These are phyloP conservation scores for Fusarium robinianum DNA, from an alignment of 2,329 filamentous ascomycete species.

Conservation along the genomic window DNA sequence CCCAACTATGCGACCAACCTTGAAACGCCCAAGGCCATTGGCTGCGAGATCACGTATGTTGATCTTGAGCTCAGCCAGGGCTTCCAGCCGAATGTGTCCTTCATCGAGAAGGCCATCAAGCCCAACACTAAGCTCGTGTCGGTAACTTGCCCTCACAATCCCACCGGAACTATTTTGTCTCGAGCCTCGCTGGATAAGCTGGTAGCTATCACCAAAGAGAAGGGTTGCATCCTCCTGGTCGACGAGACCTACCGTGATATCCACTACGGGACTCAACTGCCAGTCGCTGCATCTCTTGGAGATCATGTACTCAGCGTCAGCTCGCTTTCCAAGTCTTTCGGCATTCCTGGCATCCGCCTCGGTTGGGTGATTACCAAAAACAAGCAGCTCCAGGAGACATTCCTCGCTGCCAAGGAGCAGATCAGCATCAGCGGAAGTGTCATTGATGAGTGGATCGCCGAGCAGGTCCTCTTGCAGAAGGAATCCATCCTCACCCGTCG, in stretches of 20 bases:
- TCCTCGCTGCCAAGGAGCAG: constrained; percentile 33
- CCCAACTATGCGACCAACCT: constrained; percentile 35
- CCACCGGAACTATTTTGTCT: constrained; percentile 21
- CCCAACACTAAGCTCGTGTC: constrained; percentile 27
- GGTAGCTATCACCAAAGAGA: constrained; percentile 20
- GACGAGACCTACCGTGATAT: constrained; percentile 34
- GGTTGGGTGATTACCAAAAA: constrained; percentile 27
- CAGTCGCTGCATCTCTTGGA: constrained; percentile 19
- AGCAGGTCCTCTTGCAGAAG: constrained; percentile 26
- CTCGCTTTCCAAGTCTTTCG: constrained; percentile 32
- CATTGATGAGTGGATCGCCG: constrained; percentile 28
- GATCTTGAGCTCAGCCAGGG: constrained; percentile 25
- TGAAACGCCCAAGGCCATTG: constrained; percentile 29
- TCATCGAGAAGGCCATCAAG: constrained; percentile 20
- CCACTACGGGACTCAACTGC: constrained; percentile 13
- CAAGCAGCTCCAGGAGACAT: constrained; percentile 24
- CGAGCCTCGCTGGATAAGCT: constrained; percentile 5
- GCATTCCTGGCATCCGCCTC: constrained; percentile 29
- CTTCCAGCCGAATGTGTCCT: constrained; percentile 19
- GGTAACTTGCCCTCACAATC: constrained; percentile 32
- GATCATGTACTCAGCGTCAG: constrained; percentile 28
- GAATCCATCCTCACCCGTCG: constrained; percentile 12
- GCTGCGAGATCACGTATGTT: constrained; percentile 30
- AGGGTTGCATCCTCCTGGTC: constrained; percentile 18
- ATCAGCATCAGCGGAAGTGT: constrained; percentile 33